Base-by-base conservation (phyloP, 345 rosid genomes). In the Pistacia vera region DNA sequence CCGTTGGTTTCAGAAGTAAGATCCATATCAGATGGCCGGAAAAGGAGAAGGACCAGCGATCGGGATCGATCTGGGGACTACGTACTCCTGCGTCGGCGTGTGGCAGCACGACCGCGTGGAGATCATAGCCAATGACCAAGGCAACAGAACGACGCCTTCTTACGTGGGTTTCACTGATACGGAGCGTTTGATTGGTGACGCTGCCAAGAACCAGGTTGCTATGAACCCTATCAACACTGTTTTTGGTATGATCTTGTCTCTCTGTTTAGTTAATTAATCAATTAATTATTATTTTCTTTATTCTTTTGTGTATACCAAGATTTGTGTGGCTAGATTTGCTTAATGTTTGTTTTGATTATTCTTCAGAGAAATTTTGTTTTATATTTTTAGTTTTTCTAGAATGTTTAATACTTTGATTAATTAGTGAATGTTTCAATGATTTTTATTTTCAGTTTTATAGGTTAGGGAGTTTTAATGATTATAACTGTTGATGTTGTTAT, bases 191-290 rank as follows among this genome's bases (percentile, higher is more conserved):
- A 89, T 85, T 35, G 92, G 92, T 2, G 92, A 86, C 56, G 90
- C 90, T 4, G 91, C 91, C 25, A 86, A 89, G 85, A 89, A 89
- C 48, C 92, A 89, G 83, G 90, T 89, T 49, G 90, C 89, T 78
- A 86, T 86, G 90, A 88, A 88, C 71, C 89, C 91, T 16, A 56
- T 63, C 71, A 88, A 88, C 85, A 86, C 92, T 71, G 89, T 89
- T 70, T 89, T 86, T 67, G 90, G 88, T 88, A 74, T 63, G 74
- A 22, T 52, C 36, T 51, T 0, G 4, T 25, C 41, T 56, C 54
- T n/a, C 6, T 22, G 11, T 11, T 0, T 5, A 0, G 4, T 5
- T 44, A 2, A 25, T 11, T 68, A 16, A 35, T 20, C 20, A 30
- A 30, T 30, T 2, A 30, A 30, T 30, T 30, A 30, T 2, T n/a